phyloP scores from a whole-genome alignment of 768 basidiomycete genomes.

The Tylopilus sp. region DNA sequence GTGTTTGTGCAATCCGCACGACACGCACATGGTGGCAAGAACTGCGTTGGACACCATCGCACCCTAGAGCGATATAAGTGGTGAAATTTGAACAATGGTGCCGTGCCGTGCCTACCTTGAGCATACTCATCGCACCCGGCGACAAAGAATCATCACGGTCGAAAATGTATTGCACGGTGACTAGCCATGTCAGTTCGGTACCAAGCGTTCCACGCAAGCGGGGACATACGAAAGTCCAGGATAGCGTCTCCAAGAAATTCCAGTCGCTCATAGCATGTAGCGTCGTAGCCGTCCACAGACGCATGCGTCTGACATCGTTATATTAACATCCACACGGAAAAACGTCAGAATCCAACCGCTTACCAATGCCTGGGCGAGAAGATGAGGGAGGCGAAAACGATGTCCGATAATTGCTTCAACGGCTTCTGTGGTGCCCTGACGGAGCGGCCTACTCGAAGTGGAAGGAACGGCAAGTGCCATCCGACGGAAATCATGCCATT shows the following conservation, averaged over 20 bases:
- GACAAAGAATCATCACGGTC: constrained; percentile 57
- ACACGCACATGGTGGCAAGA: constrained; percentile 72
- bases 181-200: constrained; percentile 35
- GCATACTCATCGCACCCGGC: constrained; percentile 73
- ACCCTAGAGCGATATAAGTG: constrained; percentile 41
- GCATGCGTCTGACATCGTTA: constrained; percentile 57
- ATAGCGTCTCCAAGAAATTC: constrained; percentile 88
- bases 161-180: constrained; percentile 71
- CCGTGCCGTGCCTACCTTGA: constrained; percentile 51
- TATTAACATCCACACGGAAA: constrained; percentile 7
- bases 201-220: background rate
- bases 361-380: constrained; percentile 74
- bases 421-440: constrained; percentile 45
- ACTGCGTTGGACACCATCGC: constrained; percentile 85
- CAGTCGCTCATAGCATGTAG: constrained; percentile 66
- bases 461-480: constrained; percentile 45
- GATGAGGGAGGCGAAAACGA: constrained; percentile 55
- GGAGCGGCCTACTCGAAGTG: constrained; percentile 42
- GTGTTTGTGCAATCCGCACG: constrained; percentile 60
- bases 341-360: constrained; percentile 15
- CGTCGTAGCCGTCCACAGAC: constrained; percentile 53
- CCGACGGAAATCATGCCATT: constrained; percentile 67
- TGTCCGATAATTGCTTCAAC: constrained; percentile 66
- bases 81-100: background rate
- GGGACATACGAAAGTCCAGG: constrained; percentile 69